A percentile compares a stretch with the other conserved stretches of the same genome.
These are phyloP conservation scores for Aegilops bicornis DNA, from an alignment of 176 grass and related monocot genomes.

Conservation along the genomic window DNA sequence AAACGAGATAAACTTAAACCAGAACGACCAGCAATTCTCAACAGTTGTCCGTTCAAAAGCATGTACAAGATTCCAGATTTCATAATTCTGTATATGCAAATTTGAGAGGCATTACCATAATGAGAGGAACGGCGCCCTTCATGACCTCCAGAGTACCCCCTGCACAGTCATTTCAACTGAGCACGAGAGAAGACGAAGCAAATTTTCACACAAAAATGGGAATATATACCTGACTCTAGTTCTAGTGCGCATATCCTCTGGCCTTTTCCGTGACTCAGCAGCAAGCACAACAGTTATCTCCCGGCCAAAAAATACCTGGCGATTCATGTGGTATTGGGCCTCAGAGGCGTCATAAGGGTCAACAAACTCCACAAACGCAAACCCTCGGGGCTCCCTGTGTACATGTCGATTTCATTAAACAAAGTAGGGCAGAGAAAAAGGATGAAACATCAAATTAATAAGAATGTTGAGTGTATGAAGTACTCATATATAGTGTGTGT, in stretches of 20 bases:
- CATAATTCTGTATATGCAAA: neutral
- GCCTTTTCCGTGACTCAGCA: slow-evolving; percentile 85
- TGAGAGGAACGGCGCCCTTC: slow-evolving; percentile 73
- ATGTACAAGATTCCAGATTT: neutral
- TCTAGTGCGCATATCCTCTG: slow-evolving; percentile 89
- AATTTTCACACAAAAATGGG: neutral
- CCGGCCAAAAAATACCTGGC: slow-evolving; percentile 78
- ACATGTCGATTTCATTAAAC: slow-evolving; percentile 20
- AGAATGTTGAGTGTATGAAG: slow-evolving; percentile 11
- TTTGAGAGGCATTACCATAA: slow-evolving; percentile 52
- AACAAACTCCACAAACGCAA: slow-evolving; percentile 94
- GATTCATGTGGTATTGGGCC: slow-evolving; percentile 99
- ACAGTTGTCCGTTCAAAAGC: neutral
- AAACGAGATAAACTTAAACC: neutral
- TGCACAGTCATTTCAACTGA: slow-evolving; percentile 30
- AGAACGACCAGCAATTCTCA: neutral
- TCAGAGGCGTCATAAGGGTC: slow-evolving; percentile 87
- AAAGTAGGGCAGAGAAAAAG: neutral
- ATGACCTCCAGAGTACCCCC: slow-evolving; percentile 63
- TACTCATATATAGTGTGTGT: slow-evolving; percentile 25
- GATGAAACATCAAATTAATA: slow-evolving; percentile 28
- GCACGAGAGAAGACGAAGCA: slow-evolving; percentile 12
- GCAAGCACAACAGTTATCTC: slow-evolving; percentile 98
- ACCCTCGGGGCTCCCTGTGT: slow-evolving; percentile 89
- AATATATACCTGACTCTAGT: slow-evolving; percentile 52